phyloP scores from a whole-genome alignment of 1,284 basidiomycete genomes.

The Moesziomyces globuligerus region DNA sequence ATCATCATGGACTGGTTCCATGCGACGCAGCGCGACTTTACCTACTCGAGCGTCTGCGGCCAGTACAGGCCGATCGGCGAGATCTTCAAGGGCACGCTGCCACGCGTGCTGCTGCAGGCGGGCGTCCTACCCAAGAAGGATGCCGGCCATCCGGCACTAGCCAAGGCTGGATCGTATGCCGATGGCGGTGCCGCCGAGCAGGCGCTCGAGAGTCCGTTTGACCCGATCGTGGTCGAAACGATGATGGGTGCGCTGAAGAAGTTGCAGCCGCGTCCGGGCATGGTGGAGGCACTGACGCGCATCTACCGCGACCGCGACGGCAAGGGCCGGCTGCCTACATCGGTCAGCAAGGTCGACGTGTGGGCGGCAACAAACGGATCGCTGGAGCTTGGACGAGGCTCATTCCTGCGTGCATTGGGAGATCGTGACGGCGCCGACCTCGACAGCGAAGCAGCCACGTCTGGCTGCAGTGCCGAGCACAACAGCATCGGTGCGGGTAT shows the following conservation, averaged over 20 bases:
- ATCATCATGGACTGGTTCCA: slow-evolving; percentile 64
- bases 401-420: slow-evolving; percentile 37
- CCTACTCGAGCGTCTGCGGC: slow-evolving; percentile 48
- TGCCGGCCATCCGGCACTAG: slow-evolving; percentile 9
- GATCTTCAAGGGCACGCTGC: slow-evolving; percentile 53
- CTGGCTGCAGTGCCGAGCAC: slow-evolving; percentile 10
- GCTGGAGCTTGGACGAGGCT: slow-evolving; percentile 35
- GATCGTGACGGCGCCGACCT: slow-evolving; percentile 41
- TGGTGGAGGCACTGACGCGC: slow-evolving; percentile 50
- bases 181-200: slow-evolving; percentile 34
- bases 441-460: slow-evolving; percentile 31
- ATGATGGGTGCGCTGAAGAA: slow-evolving; percentile 53
- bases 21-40: slow-evolving; percentile 56
- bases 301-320: slow-evolving; percentile 49
- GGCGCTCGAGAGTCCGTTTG: slow-evolving; percentile 39
- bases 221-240: slow-evolving; percentile 24
- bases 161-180: slow-evolving; percentile 29
- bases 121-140: slow-evolving; percentile 41
- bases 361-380: slow-evolving; percentile 62
- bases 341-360: slow-evolving; percentile 34
- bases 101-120: slow-evolving; percentile 54
- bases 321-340: slow-evolving; percentile 25
- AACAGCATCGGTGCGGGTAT: slow-evolving; percentile 31
- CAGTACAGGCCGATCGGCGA: slow-evolving; percentile 51
- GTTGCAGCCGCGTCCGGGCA: slow-evolving; percentile 52